Evolutionary conservation across 1,284 basidiomycete genomes (phyloP), one percentile per base, ranked within the genome.

Genomic region (Apiotrichum porosum): DNA sequence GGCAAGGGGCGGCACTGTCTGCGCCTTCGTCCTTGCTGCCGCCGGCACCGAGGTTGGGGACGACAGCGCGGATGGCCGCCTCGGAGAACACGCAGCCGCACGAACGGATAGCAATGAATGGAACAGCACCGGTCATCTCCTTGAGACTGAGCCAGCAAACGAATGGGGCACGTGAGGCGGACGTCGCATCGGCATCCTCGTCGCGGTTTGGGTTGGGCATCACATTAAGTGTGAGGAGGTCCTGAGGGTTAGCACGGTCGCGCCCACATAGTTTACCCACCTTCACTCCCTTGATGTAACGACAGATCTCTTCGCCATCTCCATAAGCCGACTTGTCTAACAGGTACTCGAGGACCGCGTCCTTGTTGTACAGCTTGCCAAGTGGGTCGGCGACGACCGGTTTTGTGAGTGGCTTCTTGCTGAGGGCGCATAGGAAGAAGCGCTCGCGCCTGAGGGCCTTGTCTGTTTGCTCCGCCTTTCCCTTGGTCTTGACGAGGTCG

Each of bases 321-420:
- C 87, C 88, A 65, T 72, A 73, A 37, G 86, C 88, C 9, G 79
- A 74, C 62, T 81, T 83, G 69, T 93, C 85, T 21, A 95, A 74
- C 30, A 94, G 77, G 69, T 83, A 92, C 67, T 93, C 88, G 40
- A 95, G 79, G 35, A 95, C 76, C 0, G 90, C 83, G 63, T 92
- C 91, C 68, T 93, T 94, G 74, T 95, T 97, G 68, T 94, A 95
- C 2, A 95, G 77, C 69, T 91, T 92, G 22, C 92, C 92, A 0
- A 95, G 76, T 0, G 83, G 83, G 72, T 90, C 93, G 0, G 89
- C 84, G 0, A 94, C 91, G 13, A 94, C 78, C 0, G 91, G 92
- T 54, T 88, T 83, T 60, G 83, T 80, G 3, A 95, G 77, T n/a
- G 83, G 83, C 53, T 81, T 80, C 88, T 93, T 95, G 37, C 89